phyloP scores from a whole-genome alignment of 257 asterid species.

The Henckelia pumila region DNA sequence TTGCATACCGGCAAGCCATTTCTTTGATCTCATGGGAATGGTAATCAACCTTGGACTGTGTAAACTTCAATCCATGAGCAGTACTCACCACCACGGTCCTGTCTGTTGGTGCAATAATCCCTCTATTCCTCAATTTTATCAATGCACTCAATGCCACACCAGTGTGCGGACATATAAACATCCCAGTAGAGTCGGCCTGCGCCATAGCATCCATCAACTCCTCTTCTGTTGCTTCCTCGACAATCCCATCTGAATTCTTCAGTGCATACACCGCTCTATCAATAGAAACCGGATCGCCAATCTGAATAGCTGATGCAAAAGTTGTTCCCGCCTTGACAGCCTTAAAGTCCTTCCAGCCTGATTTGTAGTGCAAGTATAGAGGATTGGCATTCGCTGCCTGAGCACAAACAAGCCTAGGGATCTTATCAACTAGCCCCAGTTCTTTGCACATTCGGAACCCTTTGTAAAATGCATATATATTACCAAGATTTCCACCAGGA shows the following conservation, averaged over 20 bases:
- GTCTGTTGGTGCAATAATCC: constrained; percentile 58
- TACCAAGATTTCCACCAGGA: constrained; percentile 86
- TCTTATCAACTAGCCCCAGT: constrained; percentile 68
- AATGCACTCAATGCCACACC: constrained; percentile 83
- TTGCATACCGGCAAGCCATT: constrained; percentile 69
- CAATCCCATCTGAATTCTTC: constrained; percentile 65
- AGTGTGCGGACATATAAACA: constrained; percentile 91
- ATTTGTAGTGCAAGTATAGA: constrained; percentile 59
- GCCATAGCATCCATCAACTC: constrained; percentile 93
- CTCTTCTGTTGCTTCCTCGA: constrained; percentile 90
- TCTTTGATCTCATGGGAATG: constrained; percentile 69
- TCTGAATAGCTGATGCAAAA: constrained; percentile 87
- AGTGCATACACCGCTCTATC: constrained; percentile 79
- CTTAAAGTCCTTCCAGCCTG: constrained; percentile 77
- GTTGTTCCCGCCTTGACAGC: constrained; percentile 75
- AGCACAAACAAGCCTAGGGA: constrained; percentile 88
- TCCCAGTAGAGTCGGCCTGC: constrained; percentile 87
- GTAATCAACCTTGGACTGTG: constrained; percentile 73
- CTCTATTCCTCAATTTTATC: constrained; percentile 68
- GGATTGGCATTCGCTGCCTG: constrained; percentile 91
- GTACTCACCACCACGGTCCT: constrained; percentile 89
- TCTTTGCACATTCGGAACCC: constrained; percentile 87
- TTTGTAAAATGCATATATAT: constrained; percentile 80
- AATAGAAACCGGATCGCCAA: constrained; percentile 86
- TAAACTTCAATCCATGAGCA: constrained; percentile 88